Evolutionary conservation across 208 protist genomes (phyloP).

Genomic region (Crithidia brevicula): DNA sequence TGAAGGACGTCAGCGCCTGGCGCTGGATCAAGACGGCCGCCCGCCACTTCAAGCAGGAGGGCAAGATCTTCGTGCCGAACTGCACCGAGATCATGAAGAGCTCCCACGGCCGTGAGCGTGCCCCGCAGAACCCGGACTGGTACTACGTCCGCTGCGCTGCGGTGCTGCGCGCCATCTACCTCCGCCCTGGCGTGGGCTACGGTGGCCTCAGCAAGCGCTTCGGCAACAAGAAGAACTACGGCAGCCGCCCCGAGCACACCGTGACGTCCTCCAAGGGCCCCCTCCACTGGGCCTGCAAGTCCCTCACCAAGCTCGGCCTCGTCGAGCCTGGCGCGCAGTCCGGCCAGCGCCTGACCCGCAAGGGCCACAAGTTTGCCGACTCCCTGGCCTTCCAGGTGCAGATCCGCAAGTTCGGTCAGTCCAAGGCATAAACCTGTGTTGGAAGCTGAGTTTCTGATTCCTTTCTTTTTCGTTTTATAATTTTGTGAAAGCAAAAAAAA

Average conservation of each 20-base stretch:
- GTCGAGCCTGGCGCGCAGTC: conserved; percentile 80
- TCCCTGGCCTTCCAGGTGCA: conserved; percentile 94
- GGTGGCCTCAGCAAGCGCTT: conserved; percentile 94
- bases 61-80: conserved; percentile 94
- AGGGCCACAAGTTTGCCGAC: conserved; percentile 96
- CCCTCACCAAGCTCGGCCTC: conserved; percentile 93
- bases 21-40: conserved; percentile 96
- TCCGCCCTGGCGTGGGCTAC: conserved; percentile 95
- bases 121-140: conserved; percentile 98
- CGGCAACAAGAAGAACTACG: conserved; percentile 91
- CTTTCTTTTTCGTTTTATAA: conserved; percentile 8
- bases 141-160: conserved; percentile 98
- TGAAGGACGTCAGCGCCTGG: conserved; percentile 95
- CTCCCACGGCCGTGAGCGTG: conserved; percentile 95
- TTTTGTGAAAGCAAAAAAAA: neutral
- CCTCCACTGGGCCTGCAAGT: conserved; percentile 95
- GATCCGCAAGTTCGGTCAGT: conserved; percentile 41
- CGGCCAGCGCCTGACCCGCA: conserved; percentile 93
- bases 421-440: conserved; percentile 22
- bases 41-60: conserved; percentile 96
- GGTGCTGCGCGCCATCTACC: conserved; percentile 97
- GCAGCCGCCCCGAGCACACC: conserved; percentile 91
- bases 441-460: conserved; percentile 5
- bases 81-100: conserved; percentile 98
- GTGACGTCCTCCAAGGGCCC: conserved; percentile 81